These are phyloP conservation scores for Tylopilus plumbeoviolaceoides DNA, from an alignment of 768 basidiomycete species.

Conservation along the genomic window DNA sequence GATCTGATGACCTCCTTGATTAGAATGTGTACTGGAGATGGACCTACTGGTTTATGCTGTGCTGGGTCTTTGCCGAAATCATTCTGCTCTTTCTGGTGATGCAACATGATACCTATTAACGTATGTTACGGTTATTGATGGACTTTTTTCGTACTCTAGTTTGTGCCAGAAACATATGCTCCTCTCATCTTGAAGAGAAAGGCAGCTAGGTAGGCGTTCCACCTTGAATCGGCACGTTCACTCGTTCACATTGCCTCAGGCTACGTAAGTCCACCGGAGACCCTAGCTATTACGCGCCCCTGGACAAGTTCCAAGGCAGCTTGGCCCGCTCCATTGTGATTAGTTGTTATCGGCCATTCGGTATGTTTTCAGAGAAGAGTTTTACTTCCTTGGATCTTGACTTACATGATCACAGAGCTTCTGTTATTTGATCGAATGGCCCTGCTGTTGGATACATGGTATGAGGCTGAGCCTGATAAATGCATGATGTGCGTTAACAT, in stretches of 20 bases:
- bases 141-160: slow-evolving; percentile 27
- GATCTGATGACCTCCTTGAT: neutral
- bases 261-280: slow-evolving; percentile 56
- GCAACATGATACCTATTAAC: neutral
- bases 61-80: slow-evolving; percentile 62
- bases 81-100: slow-evolving; percentile 49
- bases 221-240: neutral
- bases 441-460: slow-evolving; percentile 68
- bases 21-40: slow-evolving; percentile 66
- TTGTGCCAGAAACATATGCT: slow-evolving; percentile 70
- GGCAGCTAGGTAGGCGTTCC: slow-evolving; percentile 42
- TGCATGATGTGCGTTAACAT: neutral
- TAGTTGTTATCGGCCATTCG: slow-evolving; percentile 69
- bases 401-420: slow-evolving; percentile 42
- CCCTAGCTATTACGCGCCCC: slow-evolving; percentile 49
- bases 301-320: slow-evolving; percentile 48
- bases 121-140: neutral
- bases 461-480: slow-evolving; percentile 13
- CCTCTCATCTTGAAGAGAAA: slow-evolving; percentile 60
- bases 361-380: slow-evolving; percentile 37
- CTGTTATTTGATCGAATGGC: slow-evolving; percentile 72
- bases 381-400: neutral
- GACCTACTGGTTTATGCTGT: slow-evolving; percentile 69
- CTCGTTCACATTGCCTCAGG: slow-evolving; percentile 17
- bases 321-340: slow-evolving; percentile 45